These are phyloP conservation scores for Mycosarcoma mackinlayi DNA, from an alignment of 1,284 basidiomycete species.

Conservation along the genomic window DNA sequence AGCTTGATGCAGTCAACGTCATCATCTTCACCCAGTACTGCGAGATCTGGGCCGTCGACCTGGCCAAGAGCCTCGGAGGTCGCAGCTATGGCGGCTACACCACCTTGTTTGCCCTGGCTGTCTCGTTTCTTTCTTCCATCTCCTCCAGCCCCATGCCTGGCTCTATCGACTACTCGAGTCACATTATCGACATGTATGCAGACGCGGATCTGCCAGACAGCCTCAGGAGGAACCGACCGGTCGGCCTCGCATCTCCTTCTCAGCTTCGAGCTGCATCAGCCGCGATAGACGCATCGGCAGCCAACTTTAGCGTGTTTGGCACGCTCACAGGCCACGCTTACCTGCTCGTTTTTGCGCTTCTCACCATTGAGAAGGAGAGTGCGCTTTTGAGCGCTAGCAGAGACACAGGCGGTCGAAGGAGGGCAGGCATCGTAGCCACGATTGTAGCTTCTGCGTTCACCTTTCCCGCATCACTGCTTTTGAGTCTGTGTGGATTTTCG, in stretches of 20 bases:
- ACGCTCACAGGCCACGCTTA: constrained; percentile 51
- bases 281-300: constrained; percentile 37
- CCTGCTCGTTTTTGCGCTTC: constrained; percentile 55
- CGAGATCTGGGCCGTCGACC: constrained; percentile 64
- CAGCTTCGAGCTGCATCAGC: constrained; percentile 28
- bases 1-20: constrained; percentile 59
- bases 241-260: constrained; percentile 47
- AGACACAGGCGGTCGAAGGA: constrained; percentile 58
- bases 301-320: constrained; percentile 46
- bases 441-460: constrained; percentile 49
- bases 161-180: constrained; percentile 11
- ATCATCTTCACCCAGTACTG: constrained; percentile 67
- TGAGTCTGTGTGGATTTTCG: constrained; percentile 42
- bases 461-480: constrained; percentile 48
- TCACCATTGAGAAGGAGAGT: constrained; percentile 61
- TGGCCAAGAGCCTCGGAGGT: constrained; percentile 42
- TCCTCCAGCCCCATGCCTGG: constrained; percentile 13
- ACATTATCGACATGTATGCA: constrained; percentile 37
- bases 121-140: constrained; percentile 52
- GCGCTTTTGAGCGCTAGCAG: constrained; percentile 47
- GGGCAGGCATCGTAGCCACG: constrained; percentile 60
- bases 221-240: constrained; percentile 39
- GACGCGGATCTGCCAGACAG: constrained; percentile 53
- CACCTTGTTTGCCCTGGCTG: constrained; percentile 51
- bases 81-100: constrained; percentile 58